Percentiles rank a stretch among this genome's conserved stretches.
Evolutionary conservation across 495 filamentous ascomycete species (phyloP).

Genomic region (Xylaria telfairii): DNA sequence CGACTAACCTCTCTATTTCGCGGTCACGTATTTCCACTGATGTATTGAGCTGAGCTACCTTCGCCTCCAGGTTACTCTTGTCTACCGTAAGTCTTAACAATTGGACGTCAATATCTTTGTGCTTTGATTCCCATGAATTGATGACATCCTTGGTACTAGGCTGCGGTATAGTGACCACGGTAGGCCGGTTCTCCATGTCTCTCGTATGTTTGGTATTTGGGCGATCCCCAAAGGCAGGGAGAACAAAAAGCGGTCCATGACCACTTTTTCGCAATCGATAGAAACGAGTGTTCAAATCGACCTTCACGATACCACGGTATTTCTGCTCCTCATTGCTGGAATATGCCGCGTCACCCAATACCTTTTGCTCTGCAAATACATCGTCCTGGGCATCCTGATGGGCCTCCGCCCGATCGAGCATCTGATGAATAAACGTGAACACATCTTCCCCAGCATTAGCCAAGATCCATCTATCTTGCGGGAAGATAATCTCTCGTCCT

Average conservation of each 20-base stretch:
- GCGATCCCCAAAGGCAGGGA: slow-evolving; percentile 55
- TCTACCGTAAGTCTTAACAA: slow-evolving; percentile 6
- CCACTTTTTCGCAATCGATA: slow-evolving; percentile 53
- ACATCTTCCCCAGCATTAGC: slow-evolving; percentile 58
- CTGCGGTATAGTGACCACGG: slow-evolving; percentile 48
- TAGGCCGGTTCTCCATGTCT: slow-evolving; percentile 50
- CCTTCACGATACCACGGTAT: slow-evolving; percentile 48
- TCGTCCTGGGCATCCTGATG: slow-evolving; percentile 36
- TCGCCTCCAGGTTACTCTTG: slow-evolving; percentile 23
- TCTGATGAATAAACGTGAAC: slow-evolving; percentile 45
- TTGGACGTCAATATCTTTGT: slow-evolving; percentile 28
- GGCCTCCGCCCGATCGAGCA: slow-evolving; percentile 54
- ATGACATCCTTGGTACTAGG: slow-evolving; percentile 42
- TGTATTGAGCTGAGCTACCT: slow-evolving; percentile 1
- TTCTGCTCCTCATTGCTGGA: slow-evolving; percentile 30
- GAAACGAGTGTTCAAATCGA: slow-evolving; percentile 53
- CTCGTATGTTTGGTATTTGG: slow-evolving; percentile 48
- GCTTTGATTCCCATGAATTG: slow-evolving; percentile 45
- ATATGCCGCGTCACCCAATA: slow-evolving; percentile 39
- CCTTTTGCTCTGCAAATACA: slow-evolving; percentile 33
- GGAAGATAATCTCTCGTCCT: slow-evolving; percentile 50
- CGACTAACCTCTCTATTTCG: slow-evolving; percentile 8
- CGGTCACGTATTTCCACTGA: slow-evolving; percentile 13
- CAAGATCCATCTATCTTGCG: slow-evolving; percentile 60
- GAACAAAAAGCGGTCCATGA: slow-evolving; percentile 51